Evolutionary conservation across 1,284 basidiomycete genomes (phyloP), one percentile per base, ranked within the genome.

Genomic region (Takashimella tepidaria): DNA sequence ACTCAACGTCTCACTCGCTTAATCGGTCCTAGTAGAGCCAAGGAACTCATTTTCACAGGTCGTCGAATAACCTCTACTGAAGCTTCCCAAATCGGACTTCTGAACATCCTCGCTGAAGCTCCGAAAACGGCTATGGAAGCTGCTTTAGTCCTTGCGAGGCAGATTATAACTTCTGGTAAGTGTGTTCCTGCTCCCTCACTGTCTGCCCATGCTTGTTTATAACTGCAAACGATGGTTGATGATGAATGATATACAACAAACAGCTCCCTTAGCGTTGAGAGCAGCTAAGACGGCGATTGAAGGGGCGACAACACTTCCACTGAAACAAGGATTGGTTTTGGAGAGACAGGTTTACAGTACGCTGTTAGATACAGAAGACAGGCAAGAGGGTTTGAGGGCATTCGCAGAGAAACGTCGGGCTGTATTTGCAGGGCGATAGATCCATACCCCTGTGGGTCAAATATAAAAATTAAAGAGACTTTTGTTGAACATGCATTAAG

Each of bases 241-340:
- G n/a, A n/a, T n/a, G 16, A 3, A 21, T 21, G 20, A 3, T 19
- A 8, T 12, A 46, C 51, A 37, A 56, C 40, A 8, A 27, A 3
- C 59, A 92, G 92, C 91, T 27, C 92, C 92, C 6, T 76, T 97
- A 31, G 92, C 92, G 2, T 79, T 97, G 16, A 82, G 85, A 24
- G 91, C 91, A 0, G 92, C 92, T 5, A 97, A 97, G 70, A 80
- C 84, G 60, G 89, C 91, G 3, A 87, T 97, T 55, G 88, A 89
- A 44, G 80, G 85, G 31, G 88, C 91, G 13, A 80, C 82, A 6
- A 85, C 89, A 63, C 78, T 92, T 20, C 79, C 89, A 12, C 76
- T 92, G 3, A 87, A 90, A 70, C 80, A 68, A 81, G 91, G 91
- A 8, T 80, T 96, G 5, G 89, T 92, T 72, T 89, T 93, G 62